Conservation (phyloP, 2,329 filamentous ascomycete species). For the Ophiostoma novo-ulmi region DNA sequence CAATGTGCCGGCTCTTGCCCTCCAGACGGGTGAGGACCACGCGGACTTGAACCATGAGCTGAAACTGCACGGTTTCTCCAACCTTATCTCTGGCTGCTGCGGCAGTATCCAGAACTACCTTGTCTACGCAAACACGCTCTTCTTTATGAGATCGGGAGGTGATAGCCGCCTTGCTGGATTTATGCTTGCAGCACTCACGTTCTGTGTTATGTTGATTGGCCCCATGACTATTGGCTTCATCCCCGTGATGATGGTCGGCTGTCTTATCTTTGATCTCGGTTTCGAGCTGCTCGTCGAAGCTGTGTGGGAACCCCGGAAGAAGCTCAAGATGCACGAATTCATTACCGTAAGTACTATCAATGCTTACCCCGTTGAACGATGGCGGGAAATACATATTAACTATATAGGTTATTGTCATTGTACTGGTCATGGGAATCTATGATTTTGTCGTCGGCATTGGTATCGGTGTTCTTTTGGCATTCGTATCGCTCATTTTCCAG, state of each 20-base stretch:
- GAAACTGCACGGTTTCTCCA: slow-evolving; percentile 87
- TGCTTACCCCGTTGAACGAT: not conserved
- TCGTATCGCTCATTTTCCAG: slow-evolving; percentile 84
- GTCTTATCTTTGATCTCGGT: slow-evolving; percentile 88
- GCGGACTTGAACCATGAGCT: slow-evolving; percentile 86
- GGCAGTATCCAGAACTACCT: slow-evolving; percentile 96
- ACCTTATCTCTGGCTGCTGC: slow-evolving; percentile 76
- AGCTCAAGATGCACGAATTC: slow-evolving; percentile 82
- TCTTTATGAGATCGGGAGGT: slow-evolving; percentile 91
- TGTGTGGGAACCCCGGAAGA: slow-evolving; percentile 80
- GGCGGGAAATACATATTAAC: not conserved
- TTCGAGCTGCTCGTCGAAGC: slow-evolving; percentile 89
- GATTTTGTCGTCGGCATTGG: slow-evolving; percentile 95
- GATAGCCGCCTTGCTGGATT: slow-evolving; percentile 80
- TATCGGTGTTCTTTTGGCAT: slow-evolving; percentile 85
- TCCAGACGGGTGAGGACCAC: slow-evolving; percentile 88
- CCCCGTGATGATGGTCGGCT: slow-evolving; percentile 93
- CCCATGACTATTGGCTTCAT: slow-evolving; percentile 89
- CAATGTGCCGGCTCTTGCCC: slow-evolving; percentile 88
- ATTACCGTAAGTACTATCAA: slow-evolving; percentile 57
- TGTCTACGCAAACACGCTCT: slow-evolving; percentile 94
- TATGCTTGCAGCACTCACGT: slow-evolving; percentile 74
- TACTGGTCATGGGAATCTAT: slow-evolving; percentile 91
- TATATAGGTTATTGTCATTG: slow-evolving; percentile 58
- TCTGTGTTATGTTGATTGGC: slow-evolving; percentile 76